Evolutionary conservation across 495 filamentous ascomycete species (phyloP).

Genomic region (Aspergillus haitiensis): DNA sequence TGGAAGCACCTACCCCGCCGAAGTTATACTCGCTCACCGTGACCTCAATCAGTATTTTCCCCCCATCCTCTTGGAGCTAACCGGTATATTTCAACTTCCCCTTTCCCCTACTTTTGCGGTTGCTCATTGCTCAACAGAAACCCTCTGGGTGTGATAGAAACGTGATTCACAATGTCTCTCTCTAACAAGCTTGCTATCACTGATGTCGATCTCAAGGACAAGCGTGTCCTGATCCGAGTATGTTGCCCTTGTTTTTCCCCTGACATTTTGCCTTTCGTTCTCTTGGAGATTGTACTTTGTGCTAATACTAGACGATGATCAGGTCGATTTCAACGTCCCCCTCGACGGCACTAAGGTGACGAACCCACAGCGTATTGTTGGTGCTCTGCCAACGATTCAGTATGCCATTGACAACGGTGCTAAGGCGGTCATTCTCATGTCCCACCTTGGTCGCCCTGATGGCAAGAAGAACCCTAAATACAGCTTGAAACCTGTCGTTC

Average conservation of each 20-base stretch:
- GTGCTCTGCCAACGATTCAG: constrained; percentile 96
- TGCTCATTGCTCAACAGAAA: constrained; percentile 7
- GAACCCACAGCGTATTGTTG: constrained; percentile 97
- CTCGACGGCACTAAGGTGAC: constrained; percentile 73
- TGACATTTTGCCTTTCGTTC: not conserved
- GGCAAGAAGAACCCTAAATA: constrained; percentile 89
- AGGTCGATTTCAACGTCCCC: constrained; percentile 99
- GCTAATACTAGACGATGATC: constrained; percentile 17
- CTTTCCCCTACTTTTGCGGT: constrained; percentile 9
- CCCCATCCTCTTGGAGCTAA: constrained; percentile 5
- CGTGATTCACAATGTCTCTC: constrained; percentile 77
- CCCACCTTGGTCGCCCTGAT: constrained; percentile 93
- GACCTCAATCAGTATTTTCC: constrained; percentile 25
- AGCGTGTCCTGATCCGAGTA: constrained; percentile 96
- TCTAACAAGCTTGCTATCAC: constrained; percentile 96
- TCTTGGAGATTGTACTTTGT: constrained; percentile 3
- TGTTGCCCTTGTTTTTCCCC: constrained; percentile 32
- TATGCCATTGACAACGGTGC: constrained; percentile 93
- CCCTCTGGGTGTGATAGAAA: constrained; percentile 14
- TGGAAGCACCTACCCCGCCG: constrained; percentile 28
- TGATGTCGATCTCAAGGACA: constrained; percentile 94
- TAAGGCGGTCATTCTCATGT: constrained; percentile 96
- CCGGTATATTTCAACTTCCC: constrained; percentile 13
- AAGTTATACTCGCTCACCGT: constrained; percentile 24
- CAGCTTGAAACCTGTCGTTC: constrained; percentile 86